Evolutionary conservation across 2,329 filamentous ascomycete genomes (phyloP).

Genomic region (Alternaria gaisen): DNA sequence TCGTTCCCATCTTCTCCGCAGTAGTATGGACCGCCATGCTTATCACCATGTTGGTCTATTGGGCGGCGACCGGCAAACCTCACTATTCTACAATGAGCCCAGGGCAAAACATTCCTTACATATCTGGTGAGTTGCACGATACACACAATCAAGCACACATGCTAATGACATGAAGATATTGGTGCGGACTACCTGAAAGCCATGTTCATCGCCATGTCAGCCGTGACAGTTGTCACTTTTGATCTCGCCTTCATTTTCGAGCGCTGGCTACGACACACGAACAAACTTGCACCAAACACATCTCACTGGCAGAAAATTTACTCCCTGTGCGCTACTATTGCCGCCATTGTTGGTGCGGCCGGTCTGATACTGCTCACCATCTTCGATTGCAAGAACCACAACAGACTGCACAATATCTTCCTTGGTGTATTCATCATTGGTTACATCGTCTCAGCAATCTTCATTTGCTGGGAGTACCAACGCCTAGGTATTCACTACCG

Average conservation of each 20-base stretch:
- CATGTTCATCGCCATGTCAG: constrained; percentile 77
- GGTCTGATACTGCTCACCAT: constrained; percentile 85
- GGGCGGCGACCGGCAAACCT: constrained; percentile 67
- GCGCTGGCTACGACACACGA: constrained; percentile 83
- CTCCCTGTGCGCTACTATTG: constrained; percentile 68
- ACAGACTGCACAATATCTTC: constrained; percentile 75
- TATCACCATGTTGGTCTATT: constrained; percentile 74
- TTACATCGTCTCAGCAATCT: constrained; percentile 85
- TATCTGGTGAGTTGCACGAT: constrained; percentile 63
- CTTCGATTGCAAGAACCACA: constrained; percentile 81
- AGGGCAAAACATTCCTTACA: constrained; percentile 72
- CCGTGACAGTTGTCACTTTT: constrained; percentile 78
- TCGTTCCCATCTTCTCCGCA: constrained; percentile 74
- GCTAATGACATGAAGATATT: constrained; percentile 57
- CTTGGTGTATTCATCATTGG: constrained; percentile 84
- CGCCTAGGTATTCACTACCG: constrained; percentile 82
- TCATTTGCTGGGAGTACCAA: constrained; percentile 90
- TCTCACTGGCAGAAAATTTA: constrained; percentile 70
- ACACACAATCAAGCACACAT: too few relatives aligned
- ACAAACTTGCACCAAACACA: constrained; percentile 79
- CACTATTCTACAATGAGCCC: constrained; percentile 69
- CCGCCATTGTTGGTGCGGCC: constrained; percentile 76
- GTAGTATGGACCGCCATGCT: constrained; percentile 65
- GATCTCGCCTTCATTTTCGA: constrained; percentile 83
- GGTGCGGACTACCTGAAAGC: constrained; percentile 73